Evolutionary conservation across 371 early-diverging fungal genomes (phyloP).

Genomic region (Rhizomucor miehei): DNA sequence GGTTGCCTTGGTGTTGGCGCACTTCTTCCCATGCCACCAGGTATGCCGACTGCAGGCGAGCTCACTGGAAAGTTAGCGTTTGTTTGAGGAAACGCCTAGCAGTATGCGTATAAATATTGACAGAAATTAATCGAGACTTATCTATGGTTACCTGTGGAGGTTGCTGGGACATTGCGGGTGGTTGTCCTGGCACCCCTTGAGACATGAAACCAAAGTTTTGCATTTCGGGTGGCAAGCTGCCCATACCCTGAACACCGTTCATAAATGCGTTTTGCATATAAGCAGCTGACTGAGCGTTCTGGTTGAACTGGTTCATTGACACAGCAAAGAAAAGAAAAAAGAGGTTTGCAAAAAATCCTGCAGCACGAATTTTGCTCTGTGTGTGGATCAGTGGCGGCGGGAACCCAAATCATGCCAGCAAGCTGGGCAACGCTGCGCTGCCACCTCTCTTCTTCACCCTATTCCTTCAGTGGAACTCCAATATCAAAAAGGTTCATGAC

Average conservation of each 20-base stretch:
- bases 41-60: no score
- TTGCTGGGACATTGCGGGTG: not conserved
- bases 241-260: not conserved
- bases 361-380: not conserved
- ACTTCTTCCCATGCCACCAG: no score
- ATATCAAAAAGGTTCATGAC: no score
- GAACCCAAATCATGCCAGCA: not conserved
- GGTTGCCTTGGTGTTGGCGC: constrained; percentile 1
- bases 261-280: not conserved
- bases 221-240: not conserved
- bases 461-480: not conserved
- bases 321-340: not conserved
- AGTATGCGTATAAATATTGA: no score
- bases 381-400: not conserved
- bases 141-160: not conserved
- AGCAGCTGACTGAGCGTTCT: not conserved
- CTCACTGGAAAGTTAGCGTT: no score
- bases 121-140: no score
- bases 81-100: no score
- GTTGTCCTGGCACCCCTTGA: not conserved
- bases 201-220: not conserved
- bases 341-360: not conserved
- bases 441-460: not conserved
- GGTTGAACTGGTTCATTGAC: constrained; percentile 1
- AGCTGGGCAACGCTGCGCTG: not conserved